Percentiles rank a stretch among this genome's conserved stretches.
phyloP scores from a whole-genome alignment of 2,329 filamentous ascomycete genomes.

The Microdochium nivale region DNA sequence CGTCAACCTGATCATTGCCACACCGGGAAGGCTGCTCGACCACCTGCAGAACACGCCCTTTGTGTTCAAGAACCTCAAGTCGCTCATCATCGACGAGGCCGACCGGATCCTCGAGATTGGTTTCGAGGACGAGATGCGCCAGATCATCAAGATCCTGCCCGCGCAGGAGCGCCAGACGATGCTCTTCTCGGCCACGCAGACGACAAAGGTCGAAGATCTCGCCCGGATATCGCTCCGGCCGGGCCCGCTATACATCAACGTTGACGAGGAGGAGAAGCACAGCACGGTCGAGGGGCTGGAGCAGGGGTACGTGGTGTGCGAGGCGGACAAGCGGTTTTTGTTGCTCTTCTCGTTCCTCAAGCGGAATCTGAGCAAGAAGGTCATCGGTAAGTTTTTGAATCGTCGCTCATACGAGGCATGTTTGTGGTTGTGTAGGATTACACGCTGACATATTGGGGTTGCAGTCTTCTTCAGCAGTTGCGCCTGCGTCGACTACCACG shows the following conservation, averaged over 20 bases:
- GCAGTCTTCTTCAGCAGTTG: slow-evolving; percentile 95
- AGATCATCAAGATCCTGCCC: slow-evolving; percentile 90
- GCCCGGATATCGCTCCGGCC: slow-evolving; percentile 87
- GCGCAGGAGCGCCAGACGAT: slow-evolving; percentile 85
- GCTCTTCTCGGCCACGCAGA: slow-evolving; percentile 98
- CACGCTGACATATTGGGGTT: slow-evolving; percentile 60
- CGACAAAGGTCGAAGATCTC: slow-evolving; percentile 95
- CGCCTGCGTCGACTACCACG: slow-evolving; percentile 91
- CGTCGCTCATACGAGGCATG: no score
- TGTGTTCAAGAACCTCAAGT: slow-evolving; percentile 84
- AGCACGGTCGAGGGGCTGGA: slow-evolving; percentile 90
- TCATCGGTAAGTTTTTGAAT: neutral
- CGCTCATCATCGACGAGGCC: slow-evolving; percentile 91
- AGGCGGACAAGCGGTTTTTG: slow-evolving; percentile 87
- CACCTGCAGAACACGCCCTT: slow-evolving; percentile 78
- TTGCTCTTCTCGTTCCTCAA: slow-evolving; percentile 92
- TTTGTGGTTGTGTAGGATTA: neutral
- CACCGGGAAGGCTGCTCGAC: slow-evolving; percentile 84
- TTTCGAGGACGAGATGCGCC: slow-evolving; percentile 97
- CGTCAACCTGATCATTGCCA: slow-evolving; percentile 90
- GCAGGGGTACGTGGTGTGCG: slow-evolving; percentile 91
- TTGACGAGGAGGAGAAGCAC: slow-evolving; percentile 81
- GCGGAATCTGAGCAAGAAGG: slow-evolving; percentile 70
- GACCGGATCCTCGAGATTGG: slow-evolving; percentile 94
- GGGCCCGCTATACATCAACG: slow-evolving; percentile 93